Evolutionary conservation across 169 alveolate genomes (phyloP), one percentile per base, ranked within the genome.

Genomic region (Plasmodium gonderi): DNA sequence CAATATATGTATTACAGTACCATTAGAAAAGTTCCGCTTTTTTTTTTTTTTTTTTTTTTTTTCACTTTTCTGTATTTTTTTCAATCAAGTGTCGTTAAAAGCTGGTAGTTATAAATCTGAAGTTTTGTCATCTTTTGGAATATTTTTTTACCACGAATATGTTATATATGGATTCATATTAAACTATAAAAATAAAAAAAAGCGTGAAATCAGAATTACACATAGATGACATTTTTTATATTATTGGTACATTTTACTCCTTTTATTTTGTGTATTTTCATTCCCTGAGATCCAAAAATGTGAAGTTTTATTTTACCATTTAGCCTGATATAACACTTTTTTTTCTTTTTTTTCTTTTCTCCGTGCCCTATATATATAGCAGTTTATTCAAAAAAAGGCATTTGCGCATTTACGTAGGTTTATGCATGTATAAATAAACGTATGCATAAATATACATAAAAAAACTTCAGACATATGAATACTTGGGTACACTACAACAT

Each of bases 131-230:
- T n/a, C 72, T 11, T 60, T 20, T 60, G 36, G 17, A 60, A 60
- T n/a, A n/a, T n/a, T 60, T 60, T 60, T 60, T 60, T 60, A 60
- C 72, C 17, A 60, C 72, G n/a, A n/a, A n/a, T n/a, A n/a, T n/a
- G n/a, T n/a, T n/a, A 60, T 60, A 23, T 60, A 20, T 60, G 8
- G 26, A 36, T 36, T 60, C 72, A n/a, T 29, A 23, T 60, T 60
- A 11, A 23, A 0, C 2, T 17, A 60, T 23, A 17, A 12, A 7
- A 7, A 36, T 60, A 5, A 60, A 14, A 29, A 29, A 60, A 60
- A 60, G 26, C 26, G 36, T 0, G 72, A 29, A 29, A 60, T n/a
- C 17, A 60, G 1, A 60, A 60, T 60, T 60, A 60, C 17, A 29
- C 72, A 60, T n/a, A 60, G 17, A 60, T 60, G 72, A 60, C 36